Evolutionary conservation across 768 basidiomycete species (phyloP).

Genomic region (Suillus americanus): DNA sequence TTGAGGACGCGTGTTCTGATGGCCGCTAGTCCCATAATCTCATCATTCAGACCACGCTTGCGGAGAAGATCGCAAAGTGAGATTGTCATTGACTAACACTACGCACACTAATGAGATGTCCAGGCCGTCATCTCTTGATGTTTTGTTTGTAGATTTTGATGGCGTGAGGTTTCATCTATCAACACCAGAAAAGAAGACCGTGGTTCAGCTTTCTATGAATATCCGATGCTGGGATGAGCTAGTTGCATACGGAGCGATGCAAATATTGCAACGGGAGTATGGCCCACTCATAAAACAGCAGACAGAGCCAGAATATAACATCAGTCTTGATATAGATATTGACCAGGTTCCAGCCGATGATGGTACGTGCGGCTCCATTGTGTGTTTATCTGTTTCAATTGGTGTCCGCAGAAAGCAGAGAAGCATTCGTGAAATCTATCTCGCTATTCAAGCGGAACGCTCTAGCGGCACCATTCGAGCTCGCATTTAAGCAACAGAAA

Average conservation of each 20-base stretch:
- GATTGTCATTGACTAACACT: conserved; percentile 23
- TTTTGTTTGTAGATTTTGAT: conserved; percentile 97
- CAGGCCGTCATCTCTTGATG: conserved; percentile 90
- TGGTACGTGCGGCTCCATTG: conserved; percentile 48
- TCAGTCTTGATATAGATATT: conserved; percentile 84
- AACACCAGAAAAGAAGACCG: conserved; percentile 81
- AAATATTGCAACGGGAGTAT: conserved; percentile 82
- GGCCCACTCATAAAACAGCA: conserved; percentile 64
- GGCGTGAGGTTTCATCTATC: conserved; percentile 93
- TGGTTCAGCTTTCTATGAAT: conserved; percentile 89
- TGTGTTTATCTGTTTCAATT: conserved; percentile 11
- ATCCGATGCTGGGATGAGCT: conserved; percentile 98
- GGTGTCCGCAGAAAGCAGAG: conserved; percentile 62
- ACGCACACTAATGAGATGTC: conserved; percentile 17
- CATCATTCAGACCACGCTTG: conserved; percentile 87
- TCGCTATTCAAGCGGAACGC: conserved; percentile 91
- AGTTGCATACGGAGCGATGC: conserved; percentile 79
- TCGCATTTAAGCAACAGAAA: conserved; percentile 81
- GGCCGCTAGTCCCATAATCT: conserved; percentile 76
- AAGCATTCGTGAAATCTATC: conserved; percentile 76
- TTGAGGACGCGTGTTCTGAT: conserved; percentile 1
- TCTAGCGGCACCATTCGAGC: conserved; percentile 91
- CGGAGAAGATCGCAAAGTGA: conserved; percentile 86
- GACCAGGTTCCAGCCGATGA: conserved; percentile 79
- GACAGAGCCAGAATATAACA: conserved; percentile 86